Evolutionary conservation across 2,329 filamentous ascomycete species (phyloP).

Genomic region (Akanthomyces dipterigenus): DNA sequence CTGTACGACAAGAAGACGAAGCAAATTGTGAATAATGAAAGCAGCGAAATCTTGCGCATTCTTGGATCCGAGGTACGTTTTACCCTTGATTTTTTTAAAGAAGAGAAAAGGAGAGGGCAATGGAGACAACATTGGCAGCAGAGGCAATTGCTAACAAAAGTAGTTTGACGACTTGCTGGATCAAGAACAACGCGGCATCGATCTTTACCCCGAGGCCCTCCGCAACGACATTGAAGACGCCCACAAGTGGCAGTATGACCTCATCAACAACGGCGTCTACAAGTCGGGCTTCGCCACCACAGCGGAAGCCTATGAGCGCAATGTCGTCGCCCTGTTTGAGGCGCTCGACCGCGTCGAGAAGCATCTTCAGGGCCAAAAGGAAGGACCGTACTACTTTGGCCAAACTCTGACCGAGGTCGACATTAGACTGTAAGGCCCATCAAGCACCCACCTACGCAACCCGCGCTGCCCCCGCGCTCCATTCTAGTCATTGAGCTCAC

Average conservation of each 20-base stretch:
- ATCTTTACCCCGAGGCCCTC: slow-evolving; percentile 63
- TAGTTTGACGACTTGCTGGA: slow-evolving; percentile 66
- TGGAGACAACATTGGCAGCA: too few relatives aligned
- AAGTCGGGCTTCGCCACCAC: slow-evolving; percentile 79
- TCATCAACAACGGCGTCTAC: slow-evolving; percentile 66
- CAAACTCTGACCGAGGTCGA: slow-evolving; percentile 72
- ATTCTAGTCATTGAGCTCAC: slow-evolving; percentile 14
- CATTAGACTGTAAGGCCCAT: slow-evolving; percentile 51
- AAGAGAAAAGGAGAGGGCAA: not conserved
- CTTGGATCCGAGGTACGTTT: slow-evolving; percentile 60
- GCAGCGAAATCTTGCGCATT: slow-evolving; percentile 89
- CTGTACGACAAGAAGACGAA: slow-evolving; percentile 72
- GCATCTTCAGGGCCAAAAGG: slow-evolving; percentile 47
- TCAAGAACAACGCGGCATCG: slow-evolving; percentile 50
- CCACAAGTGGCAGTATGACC: slow-evolving; percentile 74
- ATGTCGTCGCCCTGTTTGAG: slow-evolving; percentile 64
- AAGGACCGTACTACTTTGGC: slow-evolving; percentile 69
- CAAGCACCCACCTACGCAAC: too few relatives aligned
- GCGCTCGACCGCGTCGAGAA: slow-evolving; percentile 70
- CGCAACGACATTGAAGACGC: slow-evolving; percentile 63
- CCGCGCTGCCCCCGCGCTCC: too few relatives aligned
- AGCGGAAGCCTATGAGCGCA: slow-evolving; percentile 73
- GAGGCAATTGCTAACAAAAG: not conserved
- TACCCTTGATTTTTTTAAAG: not conserved
- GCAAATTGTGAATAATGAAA: slow-evolving; percentile 85